These are phyloP conservation scores for Isochrysis galbana DNA, from an alignment of 78 protist species.

Conservation along the genomic window DNA sequence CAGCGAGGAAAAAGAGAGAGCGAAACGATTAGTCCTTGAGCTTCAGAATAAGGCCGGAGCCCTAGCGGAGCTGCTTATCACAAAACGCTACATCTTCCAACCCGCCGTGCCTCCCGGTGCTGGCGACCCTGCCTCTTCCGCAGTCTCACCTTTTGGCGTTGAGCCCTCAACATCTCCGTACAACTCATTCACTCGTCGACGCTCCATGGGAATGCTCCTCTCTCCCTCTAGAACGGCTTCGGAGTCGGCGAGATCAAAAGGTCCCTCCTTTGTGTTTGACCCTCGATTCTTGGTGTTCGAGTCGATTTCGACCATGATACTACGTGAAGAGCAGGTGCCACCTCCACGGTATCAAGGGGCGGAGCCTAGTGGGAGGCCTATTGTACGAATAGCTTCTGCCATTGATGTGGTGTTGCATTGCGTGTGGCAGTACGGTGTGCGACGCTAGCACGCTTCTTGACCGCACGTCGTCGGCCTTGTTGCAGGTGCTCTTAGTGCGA, in stretches of 20 bases:
- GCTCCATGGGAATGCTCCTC: not conserved
- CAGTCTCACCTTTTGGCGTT: not conserved
- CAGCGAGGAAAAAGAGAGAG: not conserved
- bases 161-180: too few species aligned
- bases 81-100: not conserved
- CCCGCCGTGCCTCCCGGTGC: not conserved
- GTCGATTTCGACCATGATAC: conserved; percentile 46
- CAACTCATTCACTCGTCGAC: too few species aligned
- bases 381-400: not conserved
- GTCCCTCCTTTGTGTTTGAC: conserved; percentile 44
- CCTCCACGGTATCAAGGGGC: too few species aligned
- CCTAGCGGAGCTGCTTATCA: not conserved
- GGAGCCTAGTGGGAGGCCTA: too few species aligned
- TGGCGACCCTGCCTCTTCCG: not conserved
- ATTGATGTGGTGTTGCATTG: too few species aligned
- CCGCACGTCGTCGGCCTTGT: too few species aligned
- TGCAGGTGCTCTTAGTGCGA: too few species aligned
- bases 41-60: not conserved
- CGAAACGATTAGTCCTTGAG: not conserved
- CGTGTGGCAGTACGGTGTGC: too few species aligned
- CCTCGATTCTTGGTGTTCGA: conserved; percentile 75
- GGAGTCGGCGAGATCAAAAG: too few species aligned
- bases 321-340: conserved; percentile 73
- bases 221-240: not conserved
- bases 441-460: too few species aligned